A percentile compares a stretch with the other conserved stretches of the same genome.
Evolutionary conservation across 345 rosid species (phyloP).

Genomic region (Jatropha curcas): DNA sequence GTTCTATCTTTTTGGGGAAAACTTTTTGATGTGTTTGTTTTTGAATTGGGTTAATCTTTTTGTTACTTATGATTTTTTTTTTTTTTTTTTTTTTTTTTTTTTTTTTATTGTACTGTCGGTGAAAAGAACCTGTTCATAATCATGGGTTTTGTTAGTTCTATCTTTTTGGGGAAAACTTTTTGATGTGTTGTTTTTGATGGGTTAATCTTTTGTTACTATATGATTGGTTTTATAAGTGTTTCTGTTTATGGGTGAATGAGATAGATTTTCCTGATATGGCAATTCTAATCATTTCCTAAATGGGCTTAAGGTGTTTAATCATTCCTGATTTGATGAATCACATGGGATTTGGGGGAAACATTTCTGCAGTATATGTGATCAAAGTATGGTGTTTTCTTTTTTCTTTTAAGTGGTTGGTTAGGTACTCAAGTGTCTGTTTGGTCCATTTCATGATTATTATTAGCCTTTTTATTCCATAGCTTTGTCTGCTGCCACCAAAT

Average conservation of each 20-base stretch:
- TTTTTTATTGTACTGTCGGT: neutral
- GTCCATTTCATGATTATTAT: neutral
- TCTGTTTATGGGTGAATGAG: neutral
- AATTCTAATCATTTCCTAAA: neutral
- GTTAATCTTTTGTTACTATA: neutral
- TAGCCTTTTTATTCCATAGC: neutral
- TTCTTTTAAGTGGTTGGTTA: neutral
- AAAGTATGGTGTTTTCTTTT: neutral
- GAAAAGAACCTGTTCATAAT: neutral
- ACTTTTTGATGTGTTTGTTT: too few species aligned
- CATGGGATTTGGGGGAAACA: neutral
- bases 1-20: neutral
- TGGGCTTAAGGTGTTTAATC: neutral
- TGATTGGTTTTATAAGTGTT: neutral
- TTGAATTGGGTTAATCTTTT: too few species aligned
- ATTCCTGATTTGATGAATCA: neutral
- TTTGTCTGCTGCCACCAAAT: neutral
- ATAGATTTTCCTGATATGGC: neutral
- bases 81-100: too few species aligned
- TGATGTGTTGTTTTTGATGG: neutral
- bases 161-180: conserved; percentile 3
- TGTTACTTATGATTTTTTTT: too few species aligned
- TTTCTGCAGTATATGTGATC: neutral
- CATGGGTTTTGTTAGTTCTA: neutral
- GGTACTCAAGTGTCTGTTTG: neutral